Evolutionary conservation across 306 rosid species (phyloP).

Genomic region (Betula pendula): DNA sequence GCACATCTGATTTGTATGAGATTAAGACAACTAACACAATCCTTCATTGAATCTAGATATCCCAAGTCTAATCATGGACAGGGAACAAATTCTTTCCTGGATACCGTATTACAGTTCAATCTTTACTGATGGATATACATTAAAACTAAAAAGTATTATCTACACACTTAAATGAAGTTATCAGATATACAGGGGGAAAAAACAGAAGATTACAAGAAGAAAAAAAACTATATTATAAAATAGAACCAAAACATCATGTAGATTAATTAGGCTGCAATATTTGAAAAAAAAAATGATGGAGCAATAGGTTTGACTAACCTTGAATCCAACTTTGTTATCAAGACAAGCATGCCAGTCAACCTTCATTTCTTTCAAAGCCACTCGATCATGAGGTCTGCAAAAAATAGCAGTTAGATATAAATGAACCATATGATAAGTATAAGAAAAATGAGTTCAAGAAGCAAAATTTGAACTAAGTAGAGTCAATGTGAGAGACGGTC

Average conservation of each 20-base stretch:
- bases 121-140: background rate
- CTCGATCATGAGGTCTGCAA: slow-evolving; percentile 88
- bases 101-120: background rate
- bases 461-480: slow-evolving; percentile 5
- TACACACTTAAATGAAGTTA: background rate
- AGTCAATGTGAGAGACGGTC: background rate
- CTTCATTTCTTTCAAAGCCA: slow-evolving; percentile 84
- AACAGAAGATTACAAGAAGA: background rate
- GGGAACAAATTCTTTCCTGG: background rate
- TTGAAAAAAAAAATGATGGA: background rate
- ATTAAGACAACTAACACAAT: background rate
- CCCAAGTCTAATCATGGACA: background rate
- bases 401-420: slow-evolving; percentile 11
- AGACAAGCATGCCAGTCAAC: slow-evolving; percentile 92
- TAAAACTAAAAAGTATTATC: background rate
- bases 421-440: background rate
- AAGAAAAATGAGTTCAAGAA: slow-evolving; percentile 16
- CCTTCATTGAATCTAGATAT: background rate
- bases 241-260: background rate
- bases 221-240: background rate
- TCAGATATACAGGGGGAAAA: too few species aligned
- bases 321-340: slow-evolving; percentile 91
- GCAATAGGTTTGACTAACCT: slow-evolving; percentile 49
- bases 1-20: background rate
- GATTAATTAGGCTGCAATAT: background rate